Conservation (phyloP, 1,284 basidiomycete species). For the Puccinia polysora region DNA sequence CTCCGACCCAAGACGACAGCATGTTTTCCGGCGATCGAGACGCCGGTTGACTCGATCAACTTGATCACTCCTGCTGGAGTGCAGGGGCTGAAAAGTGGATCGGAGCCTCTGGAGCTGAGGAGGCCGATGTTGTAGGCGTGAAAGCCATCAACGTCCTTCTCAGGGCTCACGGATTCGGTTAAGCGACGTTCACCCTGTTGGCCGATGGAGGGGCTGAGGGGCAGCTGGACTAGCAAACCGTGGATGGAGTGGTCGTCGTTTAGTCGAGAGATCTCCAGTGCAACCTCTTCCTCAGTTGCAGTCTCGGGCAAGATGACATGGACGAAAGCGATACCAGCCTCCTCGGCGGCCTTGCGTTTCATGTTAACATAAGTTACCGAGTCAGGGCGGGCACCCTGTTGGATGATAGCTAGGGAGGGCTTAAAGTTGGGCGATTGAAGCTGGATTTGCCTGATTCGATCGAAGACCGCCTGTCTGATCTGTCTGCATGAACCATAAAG, state of each 20-base stretch:
- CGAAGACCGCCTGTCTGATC: not conserved
- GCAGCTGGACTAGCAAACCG: conserved; percentile 95
- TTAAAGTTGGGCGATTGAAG: conserved; percentile 72
- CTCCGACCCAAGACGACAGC: conserved; percentile 93
- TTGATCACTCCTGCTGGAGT: conserved; percentile 90
- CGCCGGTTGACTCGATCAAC: conserved; percentile 64
- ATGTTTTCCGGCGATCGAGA: conserved; percentile 57
- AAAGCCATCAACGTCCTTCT: conserved; percentile 98
- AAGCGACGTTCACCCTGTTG: conserved; percentile 81
- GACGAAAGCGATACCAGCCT: conserved; percentile 84
- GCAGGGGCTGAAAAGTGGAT: conserved; percentile 88
- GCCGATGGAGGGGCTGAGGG: conserved; percentile 77
- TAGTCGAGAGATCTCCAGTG: conserved; percentile 71
- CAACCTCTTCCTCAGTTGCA: conserved; percentile 69
- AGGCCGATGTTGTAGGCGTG: conserved; percentile 98
- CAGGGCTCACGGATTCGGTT: conserved; percentile 86
- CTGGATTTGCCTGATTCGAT: conserved; percentile 6
- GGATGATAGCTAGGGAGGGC: conserved; percentile 84
- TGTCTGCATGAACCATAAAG: not conserved
- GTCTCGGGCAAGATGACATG: conserved; percentile 73
- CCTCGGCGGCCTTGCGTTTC: conserved; percentile 93
- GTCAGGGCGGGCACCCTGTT: conserved; percentile 85
- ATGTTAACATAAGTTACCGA: conserved; percentile 92
- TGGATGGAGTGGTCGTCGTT: conserved; percentile 78
- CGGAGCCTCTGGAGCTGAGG: conserved; percentile 80